Evolutionary conservation across 306 rosid genomes (phyloP).

Genomic region (Prunus kanzakura): DNA sequence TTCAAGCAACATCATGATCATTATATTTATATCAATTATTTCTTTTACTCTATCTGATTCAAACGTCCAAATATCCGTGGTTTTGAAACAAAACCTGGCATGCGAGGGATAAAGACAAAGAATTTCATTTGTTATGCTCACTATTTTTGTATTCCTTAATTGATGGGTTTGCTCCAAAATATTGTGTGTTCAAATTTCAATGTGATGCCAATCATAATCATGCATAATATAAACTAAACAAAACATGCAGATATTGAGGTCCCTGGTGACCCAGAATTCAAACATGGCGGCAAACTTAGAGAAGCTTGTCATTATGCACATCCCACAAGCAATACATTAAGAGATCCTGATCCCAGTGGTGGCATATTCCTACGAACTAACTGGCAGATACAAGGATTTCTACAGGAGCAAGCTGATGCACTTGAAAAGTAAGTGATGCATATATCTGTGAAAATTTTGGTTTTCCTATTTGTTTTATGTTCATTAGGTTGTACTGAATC

Average conservation of each 20-base stretch:
- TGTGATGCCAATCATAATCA: conserved; percentile 10
- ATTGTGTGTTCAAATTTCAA: conserved; percentile 15
- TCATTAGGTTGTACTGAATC: conserved; percentile 19
- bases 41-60: background rate
- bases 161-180: background rate
- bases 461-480: conserved; percentile 1
- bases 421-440: conserved; percentile 62
- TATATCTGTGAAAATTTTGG: background rate
- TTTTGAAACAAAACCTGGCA: background rate
- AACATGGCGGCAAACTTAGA: conserved; percentile 49
- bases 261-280: conserved; percentile 48
- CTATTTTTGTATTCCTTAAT: background rate
- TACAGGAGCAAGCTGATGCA: conserved; percentile 88
- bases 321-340: conserved; percentile 40
- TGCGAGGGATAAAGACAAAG: background rate
- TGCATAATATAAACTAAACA: conserved; percentile 13
- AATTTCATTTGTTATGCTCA: background rate
- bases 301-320: conserved; percentile 54
- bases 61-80: background rate
- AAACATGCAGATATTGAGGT: conserved; percentile 59
- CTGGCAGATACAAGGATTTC: conserved; percentile 92
- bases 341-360: conserved; percentile 50
- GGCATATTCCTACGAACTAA: conserved; percentile 71
- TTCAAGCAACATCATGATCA: background rate
- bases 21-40: background rate